These are phyloP conservation scores for Aspergillus udagawae DNA, from an alignment of 2,329 filamentous ascomycete species.

Conservation along the genomic window DNA sequence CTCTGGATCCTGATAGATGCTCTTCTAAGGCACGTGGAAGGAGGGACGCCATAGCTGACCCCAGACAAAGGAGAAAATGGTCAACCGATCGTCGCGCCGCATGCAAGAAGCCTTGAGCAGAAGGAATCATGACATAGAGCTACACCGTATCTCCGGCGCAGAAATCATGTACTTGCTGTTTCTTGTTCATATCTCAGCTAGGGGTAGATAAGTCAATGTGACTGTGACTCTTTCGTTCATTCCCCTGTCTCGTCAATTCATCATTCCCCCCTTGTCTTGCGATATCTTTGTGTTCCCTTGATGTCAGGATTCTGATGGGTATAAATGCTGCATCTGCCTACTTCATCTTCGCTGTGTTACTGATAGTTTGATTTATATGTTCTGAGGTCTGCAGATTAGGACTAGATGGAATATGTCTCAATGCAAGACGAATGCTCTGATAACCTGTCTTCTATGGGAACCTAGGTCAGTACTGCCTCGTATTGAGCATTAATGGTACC, in stretches of 20 bases:
- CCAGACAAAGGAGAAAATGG: no score
- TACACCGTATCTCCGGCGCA: background rate
- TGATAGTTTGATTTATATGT: background rate
- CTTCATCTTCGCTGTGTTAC: background rate
- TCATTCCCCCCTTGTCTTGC: background rate
- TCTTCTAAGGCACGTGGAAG: background rate
- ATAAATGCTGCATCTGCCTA: background rate
- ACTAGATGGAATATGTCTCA: conserved; percentile 13
- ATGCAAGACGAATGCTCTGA: conserved; percentile 16
- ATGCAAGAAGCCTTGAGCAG: background rate
- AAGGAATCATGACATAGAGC: background rate
- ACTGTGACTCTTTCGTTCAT: background rate
- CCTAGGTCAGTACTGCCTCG: conserved; percentile 23
- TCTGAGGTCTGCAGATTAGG: background rate
- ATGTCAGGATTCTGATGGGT: background rate
- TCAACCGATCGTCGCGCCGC: background rate
- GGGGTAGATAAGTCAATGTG: background rate
- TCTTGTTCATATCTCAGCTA: background rate
- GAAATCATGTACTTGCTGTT: background rate
- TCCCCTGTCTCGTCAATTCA: background rate
- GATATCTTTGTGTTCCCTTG: background rate
- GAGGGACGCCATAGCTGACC: background rate
- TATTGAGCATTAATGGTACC: background rate
- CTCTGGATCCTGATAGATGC: background rate
- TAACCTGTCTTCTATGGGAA: conserved; percentile 31